Evolutionary conservation across 129 eudicot species (phyloP).

Genomic region (Lactuca saligna): DNA sequence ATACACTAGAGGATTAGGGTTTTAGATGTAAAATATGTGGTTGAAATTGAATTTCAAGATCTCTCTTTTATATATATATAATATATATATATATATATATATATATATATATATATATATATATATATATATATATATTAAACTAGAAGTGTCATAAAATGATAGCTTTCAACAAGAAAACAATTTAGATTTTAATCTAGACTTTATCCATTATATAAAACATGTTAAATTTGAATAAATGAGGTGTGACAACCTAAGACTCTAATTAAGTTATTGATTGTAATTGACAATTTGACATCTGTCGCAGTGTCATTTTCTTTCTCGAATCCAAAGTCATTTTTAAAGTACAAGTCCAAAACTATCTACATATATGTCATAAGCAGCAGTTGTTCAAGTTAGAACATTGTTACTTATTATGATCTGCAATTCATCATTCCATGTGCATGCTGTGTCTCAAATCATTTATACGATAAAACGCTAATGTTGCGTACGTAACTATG

Average conservation of each 20-base stretch:
- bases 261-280: not conserved
- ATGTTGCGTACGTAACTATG: constrained; percentile 2
- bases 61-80: no score
- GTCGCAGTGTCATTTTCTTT: constrained; percentile 19
- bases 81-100: no score
- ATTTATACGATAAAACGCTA: constrained; percentile 3
- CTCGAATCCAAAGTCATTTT: constrained; percentile 2
- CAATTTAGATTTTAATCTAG: no score
- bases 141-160: no score
- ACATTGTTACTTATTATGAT: not conserved
- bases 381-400: constrained; percentile 5
- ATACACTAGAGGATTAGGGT: no score
- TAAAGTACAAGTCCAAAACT: constrained; percentile 1
- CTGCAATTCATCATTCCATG: constrained; percentile 8
- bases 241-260: not conserved
- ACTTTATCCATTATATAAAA: no score
- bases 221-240: not conserved
- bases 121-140: no score
- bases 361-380: not conserved
- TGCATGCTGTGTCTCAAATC: constrained; percentile 8
- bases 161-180: no score
- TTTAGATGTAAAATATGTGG: no score
- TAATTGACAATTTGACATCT: constrained; percentile 21
- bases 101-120: no score
- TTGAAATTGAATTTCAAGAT: no score